Evolutionary conservation across 345 rosid species (phyloP).

Genomic region (Hypericum androsaemum): DNA sequence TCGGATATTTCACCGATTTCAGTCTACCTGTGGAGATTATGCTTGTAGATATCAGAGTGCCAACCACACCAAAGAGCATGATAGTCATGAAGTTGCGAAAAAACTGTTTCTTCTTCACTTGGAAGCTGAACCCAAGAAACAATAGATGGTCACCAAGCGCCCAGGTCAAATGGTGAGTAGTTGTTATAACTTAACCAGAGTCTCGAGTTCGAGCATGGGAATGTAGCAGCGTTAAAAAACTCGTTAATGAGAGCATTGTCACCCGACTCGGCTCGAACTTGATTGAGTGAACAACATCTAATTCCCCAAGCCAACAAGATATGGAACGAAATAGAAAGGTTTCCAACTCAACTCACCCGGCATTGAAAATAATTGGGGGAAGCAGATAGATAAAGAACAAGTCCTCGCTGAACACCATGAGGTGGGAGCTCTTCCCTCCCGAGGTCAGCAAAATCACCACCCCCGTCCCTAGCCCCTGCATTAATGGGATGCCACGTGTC

Average conservation of each 20-base stretch:
- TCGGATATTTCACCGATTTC: background rate
- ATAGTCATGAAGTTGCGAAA: constrained; percentile 95
- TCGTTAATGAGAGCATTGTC: background rate
- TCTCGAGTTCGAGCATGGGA: no score
- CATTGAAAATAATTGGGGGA: constrained; percentile 95
- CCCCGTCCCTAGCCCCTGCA: constrained; percentile 86
- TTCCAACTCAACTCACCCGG: constrained; percentile 48
- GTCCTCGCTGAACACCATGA: constrained; percentile 91
- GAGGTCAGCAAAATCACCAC: constrained; percentile 68
- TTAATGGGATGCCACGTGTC: background rate
- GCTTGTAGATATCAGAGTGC: constrained; percentile 79
- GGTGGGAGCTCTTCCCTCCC: constrained; percentile 69
- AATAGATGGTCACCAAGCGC: background rate
- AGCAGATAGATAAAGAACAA: constrained; percentile 94
- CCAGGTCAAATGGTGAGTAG: no score
- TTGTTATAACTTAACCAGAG: no score
- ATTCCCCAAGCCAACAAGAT: background rate
- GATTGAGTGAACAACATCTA: no score
- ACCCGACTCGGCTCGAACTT: no score
- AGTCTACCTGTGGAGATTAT: constrained; percentile 65
- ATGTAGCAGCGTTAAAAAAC: no score
- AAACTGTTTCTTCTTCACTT: constrained; percentile 98
- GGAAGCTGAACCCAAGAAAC: constrained; percentile 44
- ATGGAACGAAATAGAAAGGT: background rate
- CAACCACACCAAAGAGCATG: constrained; percentile 84